Conservation (phyloP, 345 rosid genomes). For the Eucalyptus pumila region DNA sequence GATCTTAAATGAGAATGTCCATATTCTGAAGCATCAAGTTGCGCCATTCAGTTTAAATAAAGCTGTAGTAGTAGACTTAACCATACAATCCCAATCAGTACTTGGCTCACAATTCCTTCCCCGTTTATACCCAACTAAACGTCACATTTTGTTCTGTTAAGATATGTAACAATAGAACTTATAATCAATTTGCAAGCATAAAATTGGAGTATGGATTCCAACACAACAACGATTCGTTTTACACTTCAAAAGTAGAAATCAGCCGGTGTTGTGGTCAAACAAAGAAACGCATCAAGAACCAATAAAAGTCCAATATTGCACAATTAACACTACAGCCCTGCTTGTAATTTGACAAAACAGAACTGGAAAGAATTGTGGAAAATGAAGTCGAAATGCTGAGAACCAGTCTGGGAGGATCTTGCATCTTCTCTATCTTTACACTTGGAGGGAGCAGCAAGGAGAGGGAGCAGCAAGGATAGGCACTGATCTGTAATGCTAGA, state of each 20-base stretch:
- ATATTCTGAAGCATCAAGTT: not conserved
- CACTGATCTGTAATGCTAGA: not conserved
- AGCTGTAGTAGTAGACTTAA: not conserved
- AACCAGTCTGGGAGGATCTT: not conserved
- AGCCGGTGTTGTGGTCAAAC: not conserved
- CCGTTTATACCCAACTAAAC: not conserved
- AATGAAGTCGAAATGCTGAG: not conserved
- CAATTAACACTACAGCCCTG: not conserved
- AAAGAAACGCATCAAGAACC: not conserved
- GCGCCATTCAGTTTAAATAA: not conserved
- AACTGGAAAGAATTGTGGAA: not conserved
- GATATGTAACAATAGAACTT: not conserved
- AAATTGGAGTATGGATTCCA: not conserved
- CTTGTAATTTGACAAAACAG: not conserved
- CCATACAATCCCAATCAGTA: not conserved
- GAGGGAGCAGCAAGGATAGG: not conserved
- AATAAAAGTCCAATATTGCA: not conserved
- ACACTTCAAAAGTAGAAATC: not conserved
- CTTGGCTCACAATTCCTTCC: not conserved
- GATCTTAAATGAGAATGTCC: not conserved
- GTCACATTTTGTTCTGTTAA: not conserved
- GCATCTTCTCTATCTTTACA: not conserved
- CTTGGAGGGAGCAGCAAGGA: not conserved
- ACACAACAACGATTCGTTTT: not conserved
- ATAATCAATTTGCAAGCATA: not conserved